phyloP scores from a whole-genome alignment of 2,329 filamentous ascomycete genomes.

The Fusarium lateritium region DNA sequence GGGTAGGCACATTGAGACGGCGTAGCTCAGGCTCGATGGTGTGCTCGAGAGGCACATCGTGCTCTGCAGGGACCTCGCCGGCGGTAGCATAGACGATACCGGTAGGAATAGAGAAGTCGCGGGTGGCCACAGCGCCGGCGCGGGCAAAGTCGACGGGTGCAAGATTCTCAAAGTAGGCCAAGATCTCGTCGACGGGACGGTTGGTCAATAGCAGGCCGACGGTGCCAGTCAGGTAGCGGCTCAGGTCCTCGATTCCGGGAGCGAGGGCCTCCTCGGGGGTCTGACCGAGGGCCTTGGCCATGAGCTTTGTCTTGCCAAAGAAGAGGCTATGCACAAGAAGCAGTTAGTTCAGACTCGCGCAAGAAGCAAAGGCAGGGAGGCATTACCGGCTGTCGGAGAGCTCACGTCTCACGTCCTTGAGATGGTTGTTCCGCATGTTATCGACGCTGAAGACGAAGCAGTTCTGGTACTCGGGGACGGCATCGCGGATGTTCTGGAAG shows the following conservation, averaged over 20 bases:
- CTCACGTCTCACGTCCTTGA: slow-evolving; percentile 90
- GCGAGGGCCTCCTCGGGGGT: slow-evolving; percentile 84
- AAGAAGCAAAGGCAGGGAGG: slow-evolving; percentile 28
- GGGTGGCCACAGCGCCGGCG: slow-evolving; percentile 81
- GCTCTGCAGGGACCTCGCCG: slow-evolving; percentile 82
- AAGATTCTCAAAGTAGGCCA: slow-evolving; percentile 80
- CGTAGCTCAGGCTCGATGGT: slow-evolving; percentile 91
- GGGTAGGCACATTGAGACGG: slow-evolving; percentile 89
- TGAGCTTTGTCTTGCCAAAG: slow-evolving; percentile 99
- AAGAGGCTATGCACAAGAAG: slow-evolving; percentile 75
- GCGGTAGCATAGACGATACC: slow-evolving; percentile 86
- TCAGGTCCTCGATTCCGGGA: slow-evolving; percentile 80
- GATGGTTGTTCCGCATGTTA: slow-evolving; percentile 98
- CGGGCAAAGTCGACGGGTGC: slow-evolving; percentile 90
- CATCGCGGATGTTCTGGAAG: slow-evolving; percentile 89
- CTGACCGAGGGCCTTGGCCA: slow-evolving; percentile 92
- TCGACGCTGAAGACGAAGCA: slow-evolving; percentile 95
- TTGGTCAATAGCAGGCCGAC: slow-evolving; percentile 94
- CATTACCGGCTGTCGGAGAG: slow-evolving; percentile 85
- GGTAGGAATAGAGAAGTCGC: slow-evolving; percentile 84
- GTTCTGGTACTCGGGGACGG: slow-evolving; percentile 87
- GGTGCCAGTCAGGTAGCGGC: slow-evolving; percentile 80
- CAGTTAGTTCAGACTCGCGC: slow-evolving; percentile 14
- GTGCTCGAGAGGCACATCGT: slow-evolving; percentile 90
- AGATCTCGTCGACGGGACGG: slow-evolving; percentile 76